Base-by-base conservation (phyloP, 1,284 basidiomycete species). In the Pascua guehoae region DNA sequence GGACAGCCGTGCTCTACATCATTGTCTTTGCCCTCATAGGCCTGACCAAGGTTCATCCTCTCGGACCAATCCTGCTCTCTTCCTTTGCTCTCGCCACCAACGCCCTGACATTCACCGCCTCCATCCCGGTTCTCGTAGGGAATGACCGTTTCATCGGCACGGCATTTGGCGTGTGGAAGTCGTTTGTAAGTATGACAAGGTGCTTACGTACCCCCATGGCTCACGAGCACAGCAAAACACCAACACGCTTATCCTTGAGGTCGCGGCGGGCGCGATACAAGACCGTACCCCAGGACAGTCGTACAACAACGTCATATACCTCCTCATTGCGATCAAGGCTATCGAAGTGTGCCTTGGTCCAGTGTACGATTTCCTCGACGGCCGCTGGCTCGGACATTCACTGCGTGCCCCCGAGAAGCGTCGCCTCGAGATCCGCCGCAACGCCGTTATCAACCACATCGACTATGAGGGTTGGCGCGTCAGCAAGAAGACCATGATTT, bases 91-190 rank as follows among this genome's bases (percentile, higher is more conserved):
- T 74, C n/a, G 60, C 69, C 2, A 68, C 69, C 58, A 77, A 78
- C 63, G 69, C 71, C 18, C 65, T 79, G 32, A 72, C 75, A 1
- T 79, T 78, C 63, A 70, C 74, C 54, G 73, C 75, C 2, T 70
- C 71, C 2, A 77, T 80, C 24, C 78, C 79, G 1, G 65, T 80
- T 7, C 62, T 80, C 15, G 71, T 79, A 0, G 70, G 70, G 0
- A 65, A 72, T 37, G 75, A 78, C 49, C 57, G 64, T 8, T 66
- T 75, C 14, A 63, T 79, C n/a, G 79, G 79, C 2, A 76, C 75
- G 0, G 78, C 77, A 0, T 79, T 76, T 45, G 79, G 79, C 1
- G 64, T 79, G n/a, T 79, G 77, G 75, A 78, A 79, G 57, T 67
- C 75, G 5, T 71, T 75, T 59, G 60, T 61, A 24, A 61, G 64